Conservation (phyloP, 139 green algal genomes). For the Chara braunii region DNA sequence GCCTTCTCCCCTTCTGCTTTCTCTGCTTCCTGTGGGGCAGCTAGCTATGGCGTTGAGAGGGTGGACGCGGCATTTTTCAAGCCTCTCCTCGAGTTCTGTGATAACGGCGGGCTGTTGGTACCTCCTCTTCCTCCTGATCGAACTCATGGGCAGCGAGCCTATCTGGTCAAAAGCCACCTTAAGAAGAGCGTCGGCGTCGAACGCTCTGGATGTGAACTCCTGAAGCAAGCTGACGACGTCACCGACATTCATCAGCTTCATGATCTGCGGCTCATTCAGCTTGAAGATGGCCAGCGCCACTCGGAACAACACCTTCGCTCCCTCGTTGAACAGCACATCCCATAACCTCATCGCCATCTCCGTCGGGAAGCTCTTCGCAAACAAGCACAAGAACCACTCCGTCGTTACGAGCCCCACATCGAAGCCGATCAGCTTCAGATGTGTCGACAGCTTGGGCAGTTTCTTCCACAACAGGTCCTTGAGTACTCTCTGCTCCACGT, state of each 20-base stretch:
- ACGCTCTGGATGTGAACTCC: slow-evolving; percentile 7
- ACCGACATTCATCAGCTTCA: slow-evolving; percentile 10
- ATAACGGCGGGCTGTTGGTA: slow-evolving; percentile 33
- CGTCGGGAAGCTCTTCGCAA: slow-evolving; percentile 42
- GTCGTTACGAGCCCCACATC: slow-evolving; percentile 41
- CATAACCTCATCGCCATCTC: slow-evolving; percentile 37
- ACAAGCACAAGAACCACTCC: slow-evolving; percentile 48
- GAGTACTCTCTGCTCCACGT: slow-evolving; percentile 43
- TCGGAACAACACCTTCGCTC: slow-evolving; percentile 42
- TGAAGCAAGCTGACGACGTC: slow-evolving; percentile 36
- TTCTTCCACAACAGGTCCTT: slow-evolving; percentile 39
- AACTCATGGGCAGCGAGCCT: slow-evolving; percentile 30
- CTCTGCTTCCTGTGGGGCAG: background rate
- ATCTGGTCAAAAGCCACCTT: slow-evolving; percentile 43
- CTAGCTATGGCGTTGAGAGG: background rate
- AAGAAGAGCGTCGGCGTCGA: slow-evolving; percentile 33
- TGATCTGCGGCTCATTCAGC: slow-evolving; percentile 36
- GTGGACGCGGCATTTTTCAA: no score
- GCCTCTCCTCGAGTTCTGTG: slow-evolving; percentile 25
- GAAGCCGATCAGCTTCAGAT: slow-evolving; percentile 38
- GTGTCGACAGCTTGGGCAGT: slow-evolving; percentile 35
- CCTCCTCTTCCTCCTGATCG: slow-evolving; percentile 24
- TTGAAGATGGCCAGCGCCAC: slow-evolving; percentile 39
- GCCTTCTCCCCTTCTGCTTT: no score
- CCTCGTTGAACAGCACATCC: slow-evolving; percentile 40